A percentile compares a stretch with the other conserved stretches of the same genome.
These are phyloP conservation scores for Fraxinus sp. DNA, from an alignment of 305 asterid genomes.

Conservation along the genomic window DNA sequence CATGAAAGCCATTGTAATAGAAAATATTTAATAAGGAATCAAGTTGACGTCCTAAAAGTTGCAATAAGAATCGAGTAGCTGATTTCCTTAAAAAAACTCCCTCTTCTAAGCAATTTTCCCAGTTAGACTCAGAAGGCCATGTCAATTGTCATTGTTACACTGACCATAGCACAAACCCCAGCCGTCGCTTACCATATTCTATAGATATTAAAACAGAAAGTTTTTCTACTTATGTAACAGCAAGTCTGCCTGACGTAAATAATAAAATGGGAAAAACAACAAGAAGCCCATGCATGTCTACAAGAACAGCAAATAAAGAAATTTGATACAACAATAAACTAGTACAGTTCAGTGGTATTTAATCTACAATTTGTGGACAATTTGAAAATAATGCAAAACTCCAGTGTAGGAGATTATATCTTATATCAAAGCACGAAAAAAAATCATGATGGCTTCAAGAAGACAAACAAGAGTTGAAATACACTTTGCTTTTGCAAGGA, in stretches of 20 bases:
- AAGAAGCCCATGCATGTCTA: conserved; percentile 19
- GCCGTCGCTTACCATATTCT: not conserved
- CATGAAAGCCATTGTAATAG: not conserved
- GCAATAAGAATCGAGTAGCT: conserved; percentile 9
- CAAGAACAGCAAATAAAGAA: conserved; percentile 12
- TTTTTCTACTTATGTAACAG: conserved; percentile 4
- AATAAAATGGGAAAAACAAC: conserved; percentile 1
- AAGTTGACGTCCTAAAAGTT: conserved; percentile 11
- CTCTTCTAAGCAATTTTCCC: not conserved
- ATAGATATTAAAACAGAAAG: not conserved
- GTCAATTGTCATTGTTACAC: conserved; percentile 10
- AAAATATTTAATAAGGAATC: conserved; percentile 5
- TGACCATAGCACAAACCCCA: not conserved
- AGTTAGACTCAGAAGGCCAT: conserved; percentile 8
- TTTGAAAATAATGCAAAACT: conserved; percentile 23
- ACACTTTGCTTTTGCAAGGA: not conserved
- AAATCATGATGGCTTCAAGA: not conserved
- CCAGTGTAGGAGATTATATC: not conserved
- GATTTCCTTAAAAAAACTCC: conserved; percentile 7
- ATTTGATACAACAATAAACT: conserved; percentile 10
- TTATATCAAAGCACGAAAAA: not conserved
- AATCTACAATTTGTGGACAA: conserved; percentile 16
- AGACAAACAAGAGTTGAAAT: not conserved
- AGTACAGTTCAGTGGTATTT: conserved; percentile 5
- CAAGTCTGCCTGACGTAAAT: conserved; percentile 12